Percentiles rank a stretch among this genome's conserved stretches.
Conservation (phyloP, 306 rosid species). For the Lagenaria siceraria region DNA sequence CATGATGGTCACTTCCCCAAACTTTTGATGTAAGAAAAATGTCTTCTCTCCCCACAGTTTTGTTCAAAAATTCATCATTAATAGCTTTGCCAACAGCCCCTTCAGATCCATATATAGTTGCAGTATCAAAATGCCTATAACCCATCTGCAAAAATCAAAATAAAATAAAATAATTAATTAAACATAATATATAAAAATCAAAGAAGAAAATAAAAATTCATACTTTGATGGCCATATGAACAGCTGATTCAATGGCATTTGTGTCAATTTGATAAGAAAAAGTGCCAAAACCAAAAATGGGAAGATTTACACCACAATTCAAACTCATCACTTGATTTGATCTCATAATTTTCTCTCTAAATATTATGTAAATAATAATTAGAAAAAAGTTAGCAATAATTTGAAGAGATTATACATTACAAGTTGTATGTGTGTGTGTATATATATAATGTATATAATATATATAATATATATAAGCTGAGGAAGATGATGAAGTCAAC, state of each 20-base stretch:
- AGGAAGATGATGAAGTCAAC: neutral
- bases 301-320: conserved; percentile 71
- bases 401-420: neutral
- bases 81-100: conserved; percentile 60
- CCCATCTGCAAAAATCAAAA: conserved; percentile 50
- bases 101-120: conserved; percentile 78
- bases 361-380: conserved; percentile 9
- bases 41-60: conserved; percentile 39
- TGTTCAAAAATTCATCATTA: conserved; percentile 29
- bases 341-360: conserved; percentile 21
- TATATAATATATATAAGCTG: neutral
- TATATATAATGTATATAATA: no score
- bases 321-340: conserved; percentile 35
- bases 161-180: neutral
- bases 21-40: conserved; percentile 75
- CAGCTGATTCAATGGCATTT: conserved; percentile 44
- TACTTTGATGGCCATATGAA: conserved; percentile 75
- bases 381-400: neutral
- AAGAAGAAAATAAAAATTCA: neutral
- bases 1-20: conserved; percentile 90
- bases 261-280: conserved; percentile 52
- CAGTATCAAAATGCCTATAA: conserved; percentile 83
- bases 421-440: neutral
- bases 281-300: conserved; percentile 75
- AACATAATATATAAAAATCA: neutral